Base-by-base conservation (phyloP, 345 rosid species). In the Linum trigynum region DNA sequence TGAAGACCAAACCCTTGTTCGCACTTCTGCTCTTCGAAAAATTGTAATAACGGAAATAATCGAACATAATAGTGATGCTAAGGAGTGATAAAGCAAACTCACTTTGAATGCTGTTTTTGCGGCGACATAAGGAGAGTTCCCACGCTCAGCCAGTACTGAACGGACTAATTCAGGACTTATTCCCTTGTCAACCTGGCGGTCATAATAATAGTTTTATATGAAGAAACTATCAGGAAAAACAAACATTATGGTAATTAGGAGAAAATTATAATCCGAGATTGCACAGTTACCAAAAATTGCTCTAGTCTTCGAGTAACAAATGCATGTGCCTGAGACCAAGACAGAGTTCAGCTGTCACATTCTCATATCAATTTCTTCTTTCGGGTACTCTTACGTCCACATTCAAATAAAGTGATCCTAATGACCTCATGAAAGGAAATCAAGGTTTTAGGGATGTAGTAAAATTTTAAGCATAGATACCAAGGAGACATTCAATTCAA, bases 301-400 rank as follows among this genome's bases (percentile, higher is more conserved):
- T 92, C 97, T 68, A 90, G 74, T 84, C 98, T 86, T 74, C 98
- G 80, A 68, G 82, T 83, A 62, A 92, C 94, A 82, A 90, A 92
- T 55, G 78, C 87, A 72, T 80, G 76, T 39, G 76, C 96, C 98
- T 92, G 74, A 7, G 9, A 65, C 67, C 38, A 65, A 55, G 42
- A 67, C 64, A 55, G 10, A 45, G 12, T 38, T 5, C 23, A 55
- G 36, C 53, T 66, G 55, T 59, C 66, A 60, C 5, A 42, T 71
- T 53, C 61, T 17, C 32, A 57, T 8, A n/a, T 23, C 10, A 23
- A 11, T n/a, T 12, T 17, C 38, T 57, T 57, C 0, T 32, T 17
- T 8, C 23, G 38, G 4, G 38, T 5, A 23, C 7, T 15, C 11
- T 8, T 16, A 60, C 55, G 55, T 41, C 35, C 53, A 67, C 48